Base-by-base conservation (phyloP, 2,329 filamentous ascomycete genomes). In the Aspergillus puulaauensis region DNA sequence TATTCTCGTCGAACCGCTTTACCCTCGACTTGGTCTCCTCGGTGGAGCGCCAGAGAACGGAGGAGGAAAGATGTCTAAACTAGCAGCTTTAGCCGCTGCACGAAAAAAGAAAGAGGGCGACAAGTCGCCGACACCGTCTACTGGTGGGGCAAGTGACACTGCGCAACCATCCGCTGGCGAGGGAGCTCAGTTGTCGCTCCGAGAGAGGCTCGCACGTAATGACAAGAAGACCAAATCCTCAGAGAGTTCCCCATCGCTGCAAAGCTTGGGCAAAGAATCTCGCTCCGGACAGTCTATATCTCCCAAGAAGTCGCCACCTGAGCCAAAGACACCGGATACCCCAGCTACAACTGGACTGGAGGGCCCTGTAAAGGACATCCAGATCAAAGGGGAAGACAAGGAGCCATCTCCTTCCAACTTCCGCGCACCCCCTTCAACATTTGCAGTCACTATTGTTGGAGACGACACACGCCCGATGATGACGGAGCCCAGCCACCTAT, bases 71-170 rank as follows among this genome's bases (percentile, higher is more conserved):
- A 82, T 90, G 74, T 96, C 93, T 5, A 99, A 99, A 69, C 80
- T 99, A 46, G 93, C 96, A 66, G 91, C 91, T 48, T 79, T 99
- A 43, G 93, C 93, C 52, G 91, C 91, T 35, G 89, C 90, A 54
- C 84, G 92, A 27, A 93, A 92, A 72, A 93, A 90, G 75, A 96
- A 92, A 73, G 87, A 86, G 14, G 87, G 86, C 31, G 86, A 88
- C 40, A 86, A 84, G 65, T 78, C 73, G 48, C 64, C 64, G 5
- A 43, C 65, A 24, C 31, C 60, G 6, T 27, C 55, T 9, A 14
- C 58, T 3, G 52, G 59, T 11, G 33, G 54, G 9, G 56, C 33
- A 15, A 24, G 35, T 21, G 54, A 50, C n/a, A 48, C 61, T 35
- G 15, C 64, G 1, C 57, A 61, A 6, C n/a, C 61, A 15, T 35